A percentile compares a stretch with the other conserved stretches of the same genome.
These are phyloP conservation scores for Themeda triandra DNA, from an alignment of 176 grass and related monocot species.

Conservation along the genomic window DNA sequence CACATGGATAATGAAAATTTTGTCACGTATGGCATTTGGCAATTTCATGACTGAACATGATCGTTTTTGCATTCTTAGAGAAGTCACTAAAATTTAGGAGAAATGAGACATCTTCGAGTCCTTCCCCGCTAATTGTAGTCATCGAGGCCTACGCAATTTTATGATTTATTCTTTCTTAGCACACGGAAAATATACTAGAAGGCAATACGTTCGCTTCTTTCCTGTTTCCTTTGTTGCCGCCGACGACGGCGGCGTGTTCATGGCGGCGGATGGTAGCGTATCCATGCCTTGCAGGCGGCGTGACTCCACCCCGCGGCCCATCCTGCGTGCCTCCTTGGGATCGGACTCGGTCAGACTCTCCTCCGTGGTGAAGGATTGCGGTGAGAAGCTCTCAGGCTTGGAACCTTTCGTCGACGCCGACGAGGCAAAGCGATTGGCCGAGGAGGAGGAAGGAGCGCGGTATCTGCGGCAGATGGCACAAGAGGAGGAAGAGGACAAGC, in stretches of 20 bases:
- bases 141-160: too few relatives aligned
- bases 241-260: background rate
- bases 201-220: background rate
- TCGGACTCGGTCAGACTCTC: background rate
- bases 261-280: background rate
- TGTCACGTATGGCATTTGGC: too few relatives aligned
- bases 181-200: too few relatives aligned
- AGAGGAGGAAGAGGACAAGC: accelerated
- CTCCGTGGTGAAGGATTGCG: background rate
- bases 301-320: background rate
- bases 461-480: background rate
- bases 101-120: too few relatives aligned
- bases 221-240: background rate
- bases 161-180: too few relatives aligned
- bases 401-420: background rate
- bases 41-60: too few relatives aligned
- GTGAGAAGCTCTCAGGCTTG: background rate
- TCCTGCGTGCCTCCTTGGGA: background rate
- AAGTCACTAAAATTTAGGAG: too few relatives aligned
- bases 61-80: too few relatives aligned
- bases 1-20: too few relatives aligned
- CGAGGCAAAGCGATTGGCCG: background rate
- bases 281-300: background rate
- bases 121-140: too few relatives aligned
- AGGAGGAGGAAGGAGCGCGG: background rate